Evolutionary conservation across 2,329 filamentous ascomycete species (phyloP).

Genomic region (Colletotrichum lentis): DNA sequence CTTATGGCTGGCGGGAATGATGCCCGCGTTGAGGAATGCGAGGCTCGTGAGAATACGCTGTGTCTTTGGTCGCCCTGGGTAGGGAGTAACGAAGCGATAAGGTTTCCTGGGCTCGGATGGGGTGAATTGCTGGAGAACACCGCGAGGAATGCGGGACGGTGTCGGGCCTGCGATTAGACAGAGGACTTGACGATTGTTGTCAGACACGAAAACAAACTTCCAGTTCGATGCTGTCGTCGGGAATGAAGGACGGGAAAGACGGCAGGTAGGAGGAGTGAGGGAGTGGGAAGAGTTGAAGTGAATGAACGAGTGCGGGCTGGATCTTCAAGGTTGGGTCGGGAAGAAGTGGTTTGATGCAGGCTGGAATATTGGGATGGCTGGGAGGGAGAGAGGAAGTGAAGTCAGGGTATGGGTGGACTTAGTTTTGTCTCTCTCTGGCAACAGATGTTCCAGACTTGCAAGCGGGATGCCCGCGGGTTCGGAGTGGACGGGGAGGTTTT

Average conservation of each 20-base stretch:
- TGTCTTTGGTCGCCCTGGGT: background rate
- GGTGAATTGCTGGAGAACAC: constrained; percentile 29
- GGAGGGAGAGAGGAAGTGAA: constrained; percentile 18
- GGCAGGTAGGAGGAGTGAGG: constrained; percentile 17
- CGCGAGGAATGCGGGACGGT: constrained; percentile 39
- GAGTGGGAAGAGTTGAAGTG: constrained; percentile 16
- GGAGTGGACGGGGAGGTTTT: constrained; percentile 25
- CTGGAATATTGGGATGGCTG: constrained; percentile 38
- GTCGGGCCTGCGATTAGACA: constrained; percentile 26
- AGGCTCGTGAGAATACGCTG: background rate
- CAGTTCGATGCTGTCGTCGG: constrained; percentile 23
- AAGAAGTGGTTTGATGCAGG: constrained; percentile 25
- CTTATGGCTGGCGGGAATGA: constrained; percentile 15
- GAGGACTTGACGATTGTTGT: constrained; percentile 20
- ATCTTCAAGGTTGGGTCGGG: constrained; percentile 27
- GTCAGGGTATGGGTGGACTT: constrained; percentile 35
- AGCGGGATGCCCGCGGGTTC: constrained; percentile 25
- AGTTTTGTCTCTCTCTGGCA: constrained; percentile 39
- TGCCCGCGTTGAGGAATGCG: constrained; percentile 18
- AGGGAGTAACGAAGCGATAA: constrained; percentile 10
- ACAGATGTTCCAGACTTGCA: constrained; percentile 22
- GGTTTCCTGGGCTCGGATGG: background rate
- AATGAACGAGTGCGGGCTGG: constrained; percentile 17
- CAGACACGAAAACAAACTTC: constrained; percentile 36
- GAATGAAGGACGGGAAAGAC: constrained; percentile 15